These are phyloP conservation scores for Penicillium oxalicum DNA, from an alignment of 2,329 filamentous ascomycete genomes.

Conservation along the genomic window DNA sequence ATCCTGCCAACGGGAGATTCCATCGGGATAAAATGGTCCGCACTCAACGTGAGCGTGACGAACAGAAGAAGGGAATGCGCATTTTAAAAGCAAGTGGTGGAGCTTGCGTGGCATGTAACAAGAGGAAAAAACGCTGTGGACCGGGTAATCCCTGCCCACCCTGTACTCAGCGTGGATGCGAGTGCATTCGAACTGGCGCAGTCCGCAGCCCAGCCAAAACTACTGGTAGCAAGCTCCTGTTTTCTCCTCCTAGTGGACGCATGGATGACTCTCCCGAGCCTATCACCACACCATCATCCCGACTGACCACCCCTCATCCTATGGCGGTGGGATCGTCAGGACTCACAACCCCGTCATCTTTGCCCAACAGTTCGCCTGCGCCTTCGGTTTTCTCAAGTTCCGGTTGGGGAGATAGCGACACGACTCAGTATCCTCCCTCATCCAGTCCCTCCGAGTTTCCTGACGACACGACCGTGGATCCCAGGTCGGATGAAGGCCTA, in stretches of 20 bases:
- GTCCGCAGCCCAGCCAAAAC: neutral
- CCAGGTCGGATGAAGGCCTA: neutral
- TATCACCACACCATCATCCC: neutral
- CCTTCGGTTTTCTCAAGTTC: neutral
- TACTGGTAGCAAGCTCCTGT: neutral
- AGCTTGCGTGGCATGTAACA: slow-evolving; percentile 25
- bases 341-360: no score
- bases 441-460: neutral
- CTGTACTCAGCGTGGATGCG: slow-evolving; percentile 11
- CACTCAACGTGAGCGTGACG: slow-evolving; percentile 9
- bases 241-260: neutral
- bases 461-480: neutral
- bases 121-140: slow-evolving; percentile 25
- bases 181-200: slow-evolving; percentile 22
- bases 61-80: slow-evolving; percentile 13
- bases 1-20: slow-evolving; percentile 9
- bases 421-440: no score
- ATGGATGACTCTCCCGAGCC: neutral
- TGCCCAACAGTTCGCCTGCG: slow-evolving; percentile 8
- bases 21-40: slow-evolving; percentile 7
- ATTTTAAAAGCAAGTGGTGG: slow-evolving; percentile 22
- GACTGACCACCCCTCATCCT: neutral
- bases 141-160: slow-evolving; percentile 13
- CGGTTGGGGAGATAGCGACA: no score
- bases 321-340: no score